A percentile compares a stretch with the other conserved stretches of the same genome.
Evolutionary conservation across 345 rosid species (phyloP).

Genomic region (Eucalyptus shirleyi): DNA sequence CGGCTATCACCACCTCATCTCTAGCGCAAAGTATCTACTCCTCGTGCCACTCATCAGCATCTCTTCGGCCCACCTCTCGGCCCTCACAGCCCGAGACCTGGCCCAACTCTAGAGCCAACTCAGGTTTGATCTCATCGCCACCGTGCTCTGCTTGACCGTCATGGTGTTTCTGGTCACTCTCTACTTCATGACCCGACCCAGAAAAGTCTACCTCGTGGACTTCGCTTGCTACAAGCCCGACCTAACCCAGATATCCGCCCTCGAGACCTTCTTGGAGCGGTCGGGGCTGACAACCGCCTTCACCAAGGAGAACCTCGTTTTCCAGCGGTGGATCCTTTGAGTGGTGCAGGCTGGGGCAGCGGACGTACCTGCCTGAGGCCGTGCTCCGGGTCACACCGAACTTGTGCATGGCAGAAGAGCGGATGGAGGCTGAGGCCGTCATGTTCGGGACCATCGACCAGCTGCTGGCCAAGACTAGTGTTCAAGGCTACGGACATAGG

Average conservation of each 20-base stretch:
- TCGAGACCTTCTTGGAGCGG: neutral
- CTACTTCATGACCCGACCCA: too few relatives aligned
- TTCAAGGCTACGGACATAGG: slow-evolving; percentile 17
- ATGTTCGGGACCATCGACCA: too few relatives aligned
- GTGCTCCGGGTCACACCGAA: neutral
- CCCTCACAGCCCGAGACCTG: too few relatives aligned
- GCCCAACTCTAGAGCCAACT: too few relatives aligned
- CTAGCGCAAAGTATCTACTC: too few relatives aligned
- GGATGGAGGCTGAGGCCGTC: slow-evolving; percentile 2
- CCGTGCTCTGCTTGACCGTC: too few relatives aligned
- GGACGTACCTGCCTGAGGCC: neutral
- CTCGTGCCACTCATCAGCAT: too few relatives aligned
- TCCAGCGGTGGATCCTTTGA: slow-evolving; percentile 11
- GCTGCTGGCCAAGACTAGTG: too few relatives aligned
- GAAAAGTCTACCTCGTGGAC: slow-evolving; percentile 1
- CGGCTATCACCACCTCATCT: too few relatives aligned
- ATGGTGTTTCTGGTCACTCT: too few relatives aligned
- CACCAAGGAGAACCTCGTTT: slow-evolving; percentile 6
- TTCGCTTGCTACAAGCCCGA: neutral
- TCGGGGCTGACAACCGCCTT: neutral
- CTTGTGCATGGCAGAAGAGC: slow-evolving; percentile 4
- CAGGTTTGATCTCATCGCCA: too few relatives aligned
- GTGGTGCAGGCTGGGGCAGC: slow-evolving; percentile 17
- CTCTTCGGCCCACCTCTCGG: too few relatives aligned
- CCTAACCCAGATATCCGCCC: neutral